Base-by-base conservation (phyloP, 495 filamentous ascomycete genomes). In the Tuber umbilicatum region DNA sequence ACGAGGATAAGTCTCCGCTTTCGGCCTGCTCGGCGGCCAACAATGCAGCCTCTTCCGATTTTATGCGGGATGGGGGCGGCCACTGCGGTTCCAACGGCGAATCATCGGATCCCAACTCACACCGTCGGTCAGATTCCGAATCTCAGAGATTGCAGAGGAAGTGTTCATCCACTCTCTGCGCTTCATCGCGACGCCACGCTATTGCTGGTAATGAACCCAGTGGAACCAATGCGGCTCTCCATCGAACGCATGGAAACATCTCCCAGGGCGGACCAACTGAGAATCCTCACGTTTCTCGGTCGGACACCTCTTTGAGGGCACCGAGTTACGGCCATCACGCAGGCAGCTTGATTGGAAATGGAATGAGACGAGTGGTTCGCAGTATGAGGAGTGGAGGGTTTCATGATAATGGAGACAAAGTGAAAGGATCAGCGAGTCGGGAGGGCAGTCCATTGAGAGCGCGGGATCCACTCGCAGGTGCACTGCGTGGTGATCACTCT, bases 21-120 rank as follows among this genome's bases (percentile, higher is more conserved):
- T 68, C 75, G 71, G 73, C 79, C 45, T 74, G 70, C 19, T 70
- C 78, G 38, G 74, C 73, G 35, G 75, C 78, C 69, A 72, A 75
- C 50, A 81, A 76, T 70, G 41, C 79, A 70, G 60, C 73, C 31
- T 81, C 80, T 69, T 76, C 80, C 40, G 80, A 81, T 69, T 79
- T 73, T 42, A 79, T 81, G 38, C 73, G 73, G 70, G 72, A 68
- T 70, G 75, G 69, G 40, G 55, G 55, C 27, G 55, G 27, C 14
- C 17, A 19, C 55, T 14, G 55, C 27, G 55, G 55, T 31, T 64
- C 27, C 55, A 64, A 64, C 55, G 27, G 27, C 55, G 55, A 64
- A 64, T 60, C 77, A 50, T 73, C 72, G 50, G 78, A 68, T 39
- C 76, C 77, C 74, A 79, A 72, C 78, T 74, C 50, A 45, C 70